Percentiles rank a stretch among this genome's conserved stretches.
Conservation (phyloP, 2,329 filamentous ascomycete genomes). For the Diaporthe citrichinensis region DNA sequence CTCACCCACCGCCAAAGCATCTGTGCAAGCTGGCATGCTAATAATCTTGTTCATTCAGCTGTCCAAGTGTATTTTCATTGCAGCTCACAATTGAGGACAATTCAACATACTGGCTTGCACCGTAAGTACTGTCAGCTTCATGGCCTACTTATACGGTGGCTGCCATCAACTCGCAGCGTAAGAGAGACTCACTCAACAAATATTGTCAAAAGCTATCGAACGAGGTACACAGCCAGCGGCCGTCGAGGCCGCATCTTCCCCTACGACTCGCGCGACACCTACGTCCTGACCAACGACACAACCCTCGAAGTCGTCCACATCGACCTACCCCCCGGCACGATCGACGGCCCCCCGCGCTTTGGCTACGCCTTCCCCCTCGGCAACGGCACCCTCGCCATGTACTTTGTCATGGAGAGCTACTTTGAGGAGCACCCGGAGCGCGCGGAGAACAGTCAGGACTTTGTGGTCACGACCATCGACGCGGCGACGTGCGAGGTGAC, state of each 20-base stretch:
- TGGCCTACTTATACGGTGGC: neutral
- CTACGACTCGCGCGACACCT: neutral
- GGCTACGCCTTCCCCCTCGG: neutral
- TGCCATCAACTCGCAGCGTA: neutral
- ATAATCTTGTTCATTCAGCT: neutral
- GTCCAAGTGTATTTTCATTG: constrained; percentile 1
- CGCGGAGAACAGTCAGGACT: constrained; percentile 4
- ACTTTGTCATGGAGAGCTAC: neutral
- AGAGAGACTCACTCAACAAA: neutral
- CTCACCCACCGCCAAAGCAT: neutral
- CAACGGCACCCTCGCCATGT: neutral
- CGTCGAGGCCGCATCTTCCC: constrained; percentile 1
- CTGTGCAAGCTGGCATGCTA: neutral
- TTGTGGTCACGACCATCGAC: constrained; percentile 7
- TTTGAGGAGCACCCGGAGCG: constrained; percentile 11
- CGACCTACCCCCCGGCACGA: neutral
- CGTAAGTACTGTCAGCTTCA: constrained; percentile 2
- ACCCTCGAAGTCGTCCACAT: neutral
- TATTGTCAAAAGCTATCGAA: constrained; percentile 9
- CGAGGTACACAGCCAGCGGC: neutral
- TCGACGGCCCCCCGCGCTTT: neutral
- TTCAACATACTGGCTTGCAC: constrained; percentile 25
- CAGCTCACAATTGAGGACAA: constrained; percentile 10
- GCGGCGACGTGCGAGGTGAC: constrained; percentile 2
- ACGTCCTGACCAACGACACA: constrained; percentile 12